Evolutionary conservation across 345 rosid species (phyloP).

Genomic region (Passiflora organensis): DNA sequence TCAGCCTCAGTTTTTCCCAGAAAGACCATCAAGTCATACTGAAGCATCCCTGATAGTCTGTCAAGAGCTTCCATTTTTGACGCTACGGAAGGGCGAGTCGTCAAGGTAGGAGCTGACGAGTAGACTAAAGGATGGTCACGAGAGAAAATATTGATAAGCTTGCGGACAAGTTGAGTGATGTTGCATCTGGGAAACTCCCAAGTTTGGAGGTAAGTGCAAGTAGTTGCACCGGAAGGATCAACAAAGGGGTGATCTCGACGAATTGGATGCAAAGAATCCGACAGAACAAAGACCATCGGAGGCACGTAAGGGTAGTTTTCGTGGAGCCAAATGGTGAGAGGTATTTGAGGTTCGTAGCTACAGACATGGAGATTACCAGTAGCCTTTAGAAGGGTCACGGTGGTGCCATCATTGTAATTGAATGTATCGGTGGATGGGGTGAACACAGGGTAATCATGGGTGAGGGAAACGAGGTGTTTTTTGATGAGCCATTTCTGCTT

Average conservation of each 20-base stretch:
- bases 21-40: slow-evolving; percentile 38
- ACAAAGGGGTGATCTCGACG: slow-evolving; percentile 58
- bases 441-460: slow-evolving; percentile 45
- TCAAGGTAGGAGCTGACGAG: slow-evolving; percentile 12
- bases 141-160: slow-evolving; percentile 43
- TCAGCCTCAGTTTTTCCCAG: slow-evolving; percentile 28
- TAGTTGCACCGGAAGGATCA: slow-evolving; percentile 38
- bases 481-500: slow-evolving; percentile 56
- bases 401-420: slow-evolving; percentile 61
- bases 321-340: slow-evolving; percentile 61
- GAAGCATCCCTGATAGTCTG: slow-evolving; percentile 50
- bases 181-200: slow-evolving; percentile 53
- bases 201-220: slow-evolving; percentile 40
- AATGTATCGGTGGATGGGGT: slow-evolving; percentile 33
- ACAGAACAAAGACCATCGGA: slow-evolving; percentile 42
- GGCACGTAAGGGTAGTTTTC: slow-evolving; percentile 55
- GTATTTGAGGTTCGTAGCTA: slow-evolving; percentile 26
- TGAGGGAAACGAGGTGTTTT: slow-evolving; percentile 50
- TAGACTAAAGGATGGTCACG: slow-evolving; percentile 48
- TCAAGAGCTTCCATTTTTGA: slow-evolving; percentile 63
- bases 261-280: slow-evolving; percentile 20
- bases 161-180: slow-evolving; percentile 37
- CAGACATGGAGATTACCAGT: slow-evolving; percentile 37
- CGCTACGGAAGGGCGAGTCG: slow-evolving; percentile 24
- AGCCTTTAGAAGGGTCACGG: slow-evolving; percentile 42